Evolutionary conservation across 352 stramenopile species (phyloP).

Genomic region (Phytophthora europaea): DNA sequence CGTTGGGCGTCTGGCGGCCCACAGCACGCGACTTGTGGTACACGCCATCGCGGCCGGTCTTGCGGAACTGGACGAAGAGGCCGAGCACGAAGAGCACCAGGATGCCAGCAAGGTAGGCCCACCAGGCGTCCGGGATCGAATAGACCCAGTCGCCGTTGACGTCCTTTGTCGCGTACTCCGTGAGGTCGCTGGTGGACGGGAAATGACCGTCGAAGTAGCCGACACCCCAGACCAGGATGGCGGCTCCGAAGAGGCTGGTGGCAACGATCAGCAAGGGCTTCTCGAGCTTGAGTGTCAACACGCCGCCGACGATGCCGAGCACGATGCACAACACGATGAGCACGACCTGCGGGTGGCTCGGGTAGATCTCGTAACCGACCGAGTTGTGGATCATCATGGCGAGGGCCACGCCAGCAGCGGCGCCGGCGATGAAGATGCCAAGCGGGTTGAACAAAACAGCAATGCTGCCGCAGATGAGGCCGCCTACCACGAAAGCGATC

Average conservation of each 20-base stretch:
- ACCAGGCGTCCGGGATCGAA: conserved; percentile 67
- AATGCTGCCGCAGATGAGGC: conserved; percentile 54
- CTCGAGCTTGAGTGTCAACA: conserved; percentile 60
- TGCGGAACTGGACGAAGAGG: conserved; percentile 70
- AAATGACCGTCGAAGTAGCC: conserved; percentile 76
- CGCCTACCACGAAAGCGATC: conserved; percentile 65
- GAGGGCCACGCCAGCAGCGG: conserved; percentile 59
- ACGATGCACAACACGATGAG: conserved; percentile 59
- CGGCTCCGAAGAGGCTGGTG: conserved; percentile 64
- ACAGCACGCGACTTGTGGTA: conserved; percentile 45
- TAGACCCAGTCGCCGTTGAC: conserved; percentile 61
- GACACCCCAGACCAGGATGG: conserved; percentile 61
- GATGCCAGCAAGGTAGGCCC: conserved; percentile 63
- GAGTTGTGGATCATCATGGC: conserved; percentile 67
- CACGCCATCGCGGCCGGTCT: conserved; percentile 47
- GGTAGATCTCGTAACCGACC: conserved; percentile 65
- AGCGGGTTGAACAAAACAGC: conserved; percentile 59
- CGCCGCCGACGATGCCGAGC: conserved; percentile 48
- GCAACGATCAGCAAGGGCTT: conserved; percentile 61
- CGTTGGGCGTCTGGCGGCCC: conserved; percentile 23
- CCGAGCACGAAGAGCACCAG: conserved; percentile 65
- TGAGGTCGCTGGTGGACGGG: conserved; percentile 60
- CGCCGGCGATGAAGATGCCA: conserved; percentile 69
- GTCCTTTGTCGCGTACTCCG: conserved; percentile 46
- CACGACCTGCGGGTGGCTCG: conserved; percentile 56